phyloP scores from a whole-genome alignment of 306 rosid species.

The Malus sieversii region DNA sequence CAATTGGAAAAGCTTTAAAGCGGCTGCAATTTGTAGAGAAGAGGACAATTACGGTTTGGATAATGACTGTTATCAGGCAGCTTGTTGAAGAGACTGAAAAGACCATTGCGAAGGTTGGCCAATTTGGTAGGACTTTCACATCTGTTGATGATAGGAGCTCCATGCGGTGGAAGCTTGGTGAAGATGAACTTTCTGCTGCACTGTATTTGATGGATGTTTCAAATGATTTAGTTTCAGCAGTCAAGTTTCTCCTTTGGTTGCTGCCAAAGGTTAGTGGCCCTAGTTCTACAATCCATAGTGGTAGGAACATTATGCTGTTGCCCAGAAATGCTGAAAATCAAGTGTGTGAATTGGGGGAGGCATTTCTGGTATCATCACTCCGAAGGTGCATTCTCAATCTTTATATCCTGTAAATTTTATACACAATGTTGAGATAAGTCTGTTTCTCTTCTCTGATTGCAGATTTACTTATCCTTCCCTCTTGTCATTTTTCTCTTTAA shows the following conservation, averaged over 20 bases:
- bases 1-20: constrained; percentile 63
- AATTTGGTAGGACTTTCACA: constrained; percentile 57
- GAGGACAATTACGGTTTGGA: constrained; percentile 67
- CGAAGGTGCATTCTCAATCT: constrained; percentile 51
- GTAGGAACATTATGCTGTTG: constrained; percentile 51
- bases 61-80: constrained; percentile 53
- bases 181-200: constrained; percentile 73
- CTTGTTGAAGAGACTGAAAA: constrained; percentile 66
- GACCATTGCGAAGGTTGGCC: constrained; percentile 55
- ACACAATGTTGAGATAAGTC: not conserved
- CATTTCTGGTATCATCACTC: constrained; percentile 74
- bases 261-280: constrained; percentile 73
- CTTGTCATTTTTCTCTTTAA: not conserved
- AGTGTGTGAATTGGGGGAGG: constrained; percentile 83
- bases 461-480: not conserved
- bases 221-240: constrained; percentile 71
- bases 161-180: constrained; percentile 78
- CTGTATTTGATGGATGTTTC: constrained; percentile 71
- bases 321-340: constrained; percentile 75
- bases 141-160: constrained; percentile 55
- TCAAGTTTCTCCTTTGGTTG: constrained; percentile 83
- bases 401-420: not conserved
- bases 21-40: constrained; percentile 69
- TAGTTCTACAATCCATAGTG: constrained; percentile 58
- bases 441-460: not conserved